Evolutionary conservation across 176 grass and related monocot genomes (phyloP), one percentile per base, ranked within the genome.

Genomic region (Miscanthus lutarioriparius): DNA sequence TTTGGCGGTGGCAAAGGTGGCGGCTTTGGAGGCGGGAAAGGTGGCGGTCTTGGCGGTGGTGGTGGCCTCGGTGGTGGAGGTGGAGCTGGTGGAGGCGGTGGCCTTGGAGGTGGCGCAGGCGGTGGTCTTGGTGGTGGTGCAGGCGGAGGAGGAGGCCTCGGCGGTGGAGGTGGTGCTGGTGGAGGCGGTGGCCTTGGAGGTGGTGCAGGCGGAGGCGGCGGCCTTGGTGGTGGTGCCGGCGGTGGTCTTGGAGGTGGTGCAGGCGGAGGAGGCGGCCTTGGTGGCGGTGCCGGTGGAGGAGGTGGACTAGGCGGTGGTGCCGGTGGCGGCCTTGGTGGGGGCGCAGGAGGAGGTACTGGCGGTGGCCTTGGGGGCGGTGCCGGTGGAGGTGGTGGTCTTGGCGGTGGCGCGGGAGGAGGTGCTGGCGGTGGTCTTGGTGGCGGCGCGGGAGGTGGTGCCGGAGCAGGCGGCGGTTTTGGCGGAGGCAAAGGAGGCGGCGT

Each of bases 1-100:
- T 56, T 82, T n/a, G 62, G 81, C 0, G 81, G 71, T 4, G 71
- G 83, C 0, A 47, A 86, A 14, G 86, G 80, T 7, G 85, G 70
- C 0, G 85, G 78, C 0, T 2, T 75, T 0, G 72, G 72, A 4
- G 44, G 54, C 22, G 80, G 67, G 1, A 40, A 22, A 10, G 33
- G 48, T 4, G 79, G 79, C 10, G 56, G 22, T 10, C 53, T 58
- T 10, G 54, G 54, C 1, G 54, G 54, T n/a, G n/a, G n/a, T n/a
- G n/a, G n/a, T n/a, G n/a, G n/a, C n/a, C n/a, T n/a, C 0, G 82
- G 76, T 9, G 82, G 82, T 0, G 82, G 75, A 13, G 82, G 72
- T 8, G 82, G 82, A 2, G 40, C 25, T 1, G 75, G 83, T 5
- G 66, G 54, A 4, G 82, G 83, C 22, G 64, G 82, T 1, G 81